These are phyloP conservation scores for Wickerhamiella allomyrinae DNA, from an alignment of 805 yeast species.

Conservation along the genomic window DNA sequence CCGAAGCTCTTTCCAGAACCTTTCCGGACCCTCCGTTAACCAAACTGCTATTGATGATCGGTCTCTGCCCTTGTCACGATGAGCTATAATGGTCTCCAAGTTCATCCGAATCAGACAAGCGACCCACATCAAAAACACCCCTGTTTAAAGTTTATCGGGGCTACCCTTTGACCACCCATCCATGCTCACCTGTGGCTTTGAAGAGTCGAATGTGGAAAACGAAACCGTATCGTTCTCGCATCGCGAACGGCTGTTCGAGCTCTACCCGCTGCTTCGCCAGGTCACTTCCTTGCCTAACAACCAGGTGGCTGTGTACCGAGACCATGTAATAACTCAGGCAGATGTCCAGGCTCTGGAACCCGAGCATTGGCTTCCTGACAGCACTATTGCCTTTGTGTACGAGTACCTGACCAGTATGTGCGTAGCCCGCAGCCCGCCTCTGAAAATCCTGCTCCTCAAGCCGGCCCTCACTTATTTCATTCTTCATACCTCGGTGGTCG, in stretches of 20 bases:
- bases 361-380: conserved; percentile 65
- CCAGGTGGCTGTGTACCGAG: conserved; percentile 2
- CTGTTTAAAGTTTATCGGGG: too few relatives aligned
- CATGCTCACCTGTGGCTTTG: conserved; percentile 7
- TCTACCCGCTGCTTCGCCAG: neutral
- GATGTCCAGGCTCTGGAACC: conserved; percentile 45
- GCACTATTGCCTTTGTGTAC: conserved; percentile 47
- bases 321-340: neutral
- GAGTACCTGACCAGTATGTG: conserved; percentile 35
- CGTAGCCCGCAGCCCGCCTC: neutral
- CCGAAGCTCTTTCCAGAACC: too few relatives aligned
- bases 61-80: too few relatives aligned
- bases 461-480: neutral
- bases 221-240: neutral
- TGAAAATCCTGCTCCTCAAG: neutral
- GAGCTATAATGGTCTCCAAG: too few relatives aligned
- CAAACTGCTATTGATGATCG: too few relatives aligned
- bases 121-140: too few relatives aligned
- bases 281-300: neutral
- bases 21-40: too few relatives aligned
- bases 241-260: neutral
- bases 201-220: conserved; percentile 2
- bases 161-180: neutral
- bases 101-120: too few relatives aligned
- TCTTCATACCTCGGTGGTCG: neutral